Conservation (phyloP, 2,329 filamentous ascomycete species). For the Ceratocystis smalleyi region DNA sequence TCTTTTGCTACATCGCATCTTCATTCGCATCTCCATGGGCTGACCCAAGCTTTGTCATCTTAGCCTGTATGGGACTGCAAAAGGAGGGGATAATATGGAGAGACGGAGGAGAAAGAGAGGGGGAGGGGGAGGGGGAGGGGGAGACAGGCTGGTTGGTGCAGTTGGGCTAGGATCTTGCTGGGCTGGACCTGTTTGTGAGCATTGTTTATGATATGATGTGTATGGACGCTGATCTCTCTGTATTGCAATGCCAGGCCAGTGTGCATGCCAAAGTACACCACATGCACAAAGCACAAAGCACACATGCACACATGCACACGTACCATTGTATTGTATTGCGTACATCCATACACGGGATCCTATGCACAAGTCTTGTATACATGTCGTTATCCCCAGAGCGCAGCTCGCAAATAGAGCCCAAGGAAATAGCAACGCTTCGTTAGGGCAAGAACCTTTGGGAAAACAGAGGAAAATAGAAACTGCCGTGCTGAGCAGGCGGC, state of each 20-base stretch:
- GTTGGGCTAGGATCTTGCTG: background rate
- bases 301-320: no score
- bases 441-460: background rate
- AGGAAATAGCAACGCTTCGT: background rate
- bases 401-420: background rate
- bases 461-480: background rate
- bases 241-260: no score
- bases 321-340: no score
- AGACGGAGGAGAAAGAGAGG: background rate
- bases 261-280: no score
- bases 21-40: background rate
- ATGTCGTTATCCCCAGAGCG: background rate
- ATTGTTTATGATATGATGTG: no score
- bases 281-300: no score
- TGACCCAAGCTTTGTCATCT: background rate
- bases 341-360: no score
- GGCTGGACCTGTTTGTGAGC: background rate
- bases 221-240: no score
- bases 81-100: background rate
- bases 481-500: background rate
- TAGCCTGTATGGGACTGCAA: no score
- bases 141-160: background rate
- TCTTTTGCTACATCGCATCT: background rate
- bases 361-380: no score
- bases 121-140: background rate